These are phyloP conservation scores for Wallacemonas sp. DNA, from an alignment of 208 protist genomes.

Conservation along the genomic window DNA sequence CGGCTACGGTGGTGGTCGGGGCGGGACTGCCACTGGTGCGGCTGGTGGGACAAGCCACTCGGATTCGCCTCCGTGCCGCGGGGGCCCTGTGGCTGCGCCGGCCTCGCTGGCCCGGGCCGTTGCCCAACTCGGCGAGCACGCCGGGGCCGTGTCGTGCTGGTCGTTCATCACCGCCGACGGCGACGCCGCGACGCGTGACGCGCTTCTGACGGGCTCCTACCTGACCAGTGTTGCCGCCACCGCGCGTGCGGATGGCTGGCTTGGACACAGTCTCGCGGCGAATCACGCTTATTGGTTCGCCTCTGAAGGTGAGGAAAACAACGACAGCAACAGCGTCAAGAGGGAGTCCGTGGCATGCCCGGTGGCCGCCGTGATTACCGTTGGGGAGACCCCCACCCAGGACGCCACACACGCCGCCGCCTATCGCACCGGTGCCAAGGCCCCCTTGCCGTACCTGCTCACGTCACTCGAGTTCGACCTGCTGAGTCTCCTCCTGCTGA, in stretches of 20 bases:
- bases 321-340: too few species aligned
- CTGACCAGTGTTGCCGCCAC: conserved; percentile 39
- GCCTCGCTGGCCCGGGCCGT: conserved; percentile 9
- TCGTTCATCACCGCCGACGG: conserved; percentile 43
- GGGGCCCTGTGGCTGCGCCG: conserved; percentile 12
- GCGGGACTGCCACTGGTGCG: not conserved
- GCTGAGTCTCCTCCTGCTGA: conserved; percentile 22
- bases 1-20: not conserved
- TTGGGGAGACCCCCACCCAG: not conserved
- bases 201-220: conserved; percentile 45
- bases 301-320: not conserved
- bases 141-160: conserved; percentile 58
- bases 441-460: conserved; percentile 1
- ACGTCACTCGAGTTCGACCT: conserved; percentile 34
- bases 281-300: conserved; percentile 15
- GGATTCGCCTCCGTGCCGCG: too few species aligned
- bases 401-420: too few species aligned
- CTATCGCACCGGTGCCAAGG: too few species aligned
- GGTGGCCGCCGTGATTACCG: not conserved
- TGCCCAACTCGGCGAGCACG: conserved; percentile 11
- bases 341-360: too few species aligned
- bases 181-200: conserved; percentile 53
- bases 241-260: conserved; percentile 41
- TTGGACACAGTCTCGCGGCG: conserved; percentile 17
- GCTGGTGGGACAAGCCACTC: not conserved